Percentiles rank a stretch among this genome's conserved stretches.
Evolutionary conservation across 2,329 filamentous ascomycete genomes (phyloP).

Genomic region (Cladosporium sp.): DNA sequence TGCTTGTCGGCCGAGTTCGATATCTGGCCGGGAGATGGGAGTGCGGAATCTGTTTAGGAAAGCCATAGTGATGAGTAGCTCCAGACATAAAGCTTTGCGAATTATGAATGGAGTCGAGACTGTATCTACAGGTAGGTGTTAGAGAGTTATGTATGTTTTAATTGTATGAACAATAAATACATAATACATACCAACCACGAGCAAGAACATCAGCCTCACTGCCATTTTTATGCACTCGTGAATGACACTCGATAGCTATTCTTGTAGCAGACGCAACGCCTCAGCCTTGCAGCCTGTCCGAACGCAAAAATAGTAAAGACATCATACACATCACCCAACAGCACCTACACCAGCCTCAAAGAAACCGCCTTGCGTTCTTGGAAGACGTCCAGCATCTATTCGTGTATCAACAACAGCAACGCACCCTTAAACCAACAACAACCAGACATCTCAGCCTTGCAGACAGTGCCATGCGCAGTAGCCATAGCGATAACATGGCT

Average conservation of each 20-base stretch:
- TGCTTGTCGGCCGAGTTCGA: background rate
- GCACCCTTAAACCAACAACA: background rate
- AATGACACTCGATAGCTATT: background rate
- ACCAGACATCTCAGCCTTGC: background rate
- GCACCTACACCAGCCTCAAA: background rate
- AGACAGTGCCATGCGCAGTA: background rate
- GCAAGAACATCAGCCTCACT: background rate
- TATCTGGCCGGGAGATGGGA: no score
- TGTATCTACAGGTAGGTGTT: no score
- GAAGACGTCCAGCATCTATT: background rate
- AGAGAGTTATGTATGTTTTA: background rate
- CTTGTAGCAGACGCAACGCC: background rate
- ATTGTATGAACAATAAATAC: background rate
- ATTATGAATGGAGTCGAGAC: no score
- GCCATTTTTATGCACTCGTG: background rate
- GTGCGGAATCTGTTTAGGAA: background rate
- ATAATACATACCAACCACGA: background rate
- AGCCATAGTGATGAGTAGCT: background rate
- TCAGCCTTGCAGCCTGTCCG: background rate
- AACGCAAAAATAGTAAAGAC: background rate
- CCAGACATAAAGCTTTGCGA: background rate
- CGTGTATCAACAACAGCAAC: background rate
- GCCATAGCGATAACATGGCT: background rate
- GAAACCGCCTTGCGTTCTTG: background rate
- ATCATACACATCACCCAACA: background rate